Evolutionary conservation across 257 asterid species (phyloP), one percentile per base, ranked within the genome.

Genomic region (Echites panduratus): DNA sequence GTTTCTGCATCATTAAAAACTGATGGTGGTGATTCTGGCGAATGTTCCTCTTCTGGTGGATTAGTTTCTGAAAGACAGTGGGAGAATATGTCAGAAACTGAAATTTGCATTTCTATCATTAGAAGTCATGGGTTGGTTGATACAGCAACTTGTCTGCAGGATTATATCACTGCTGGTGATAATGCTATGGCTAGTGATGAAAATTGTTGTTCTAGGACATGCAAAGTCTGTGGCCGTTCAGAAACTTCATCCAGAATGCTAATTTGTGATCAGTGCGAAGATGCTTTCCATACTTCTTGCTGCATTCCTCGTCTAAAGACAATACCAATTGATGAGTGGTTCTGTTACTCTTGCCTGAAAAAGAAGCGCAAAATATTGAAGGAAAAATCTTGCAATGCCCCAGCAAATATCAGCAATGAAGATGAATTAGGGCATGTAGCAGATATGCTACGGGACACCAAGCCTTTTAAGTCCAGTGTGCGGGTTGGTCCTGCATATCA

Each of bases 221-320:
- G 96, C 87, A 89, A 84, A 79, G 81, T 80, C 61, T 91, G 97
- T 75, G 71, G 72, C 58, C 79, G 56, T 63, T 73, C 78, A 76
- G 93, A 82, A 27, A 76, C 82, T 80, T 84, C 91, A 66, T 68
- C 24, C 72, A 89, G 85, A 53, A 81, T 94, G 95, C 82, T 90
- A 58, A 67, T 88, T 27, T 94, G 99, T 78, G 97, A 94, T 84
- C 84, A 76, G 58, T 94, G 99, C 67, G 86, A 85, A 62, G 92
- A 85, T 72, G 84, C 92, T 74, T 91, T 91, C 79, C 98, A 94
- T 82, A 66, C 84, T 65, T 78, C 89, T 78, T 94, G 99, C 89
- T 85, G 79, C 82, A 81, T 73, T 65, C 95, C 95, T 72, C 82
- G 73, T 63, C 70, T 86, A 66, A 78, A 76, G 80, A 79, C 77